Evolutionary conservation across 2,329 filamentous ascomycete species (phyloP), one percentile per base, ranked within the genome.

Genomic region (Drechslerella coelobrocha): DNA sequence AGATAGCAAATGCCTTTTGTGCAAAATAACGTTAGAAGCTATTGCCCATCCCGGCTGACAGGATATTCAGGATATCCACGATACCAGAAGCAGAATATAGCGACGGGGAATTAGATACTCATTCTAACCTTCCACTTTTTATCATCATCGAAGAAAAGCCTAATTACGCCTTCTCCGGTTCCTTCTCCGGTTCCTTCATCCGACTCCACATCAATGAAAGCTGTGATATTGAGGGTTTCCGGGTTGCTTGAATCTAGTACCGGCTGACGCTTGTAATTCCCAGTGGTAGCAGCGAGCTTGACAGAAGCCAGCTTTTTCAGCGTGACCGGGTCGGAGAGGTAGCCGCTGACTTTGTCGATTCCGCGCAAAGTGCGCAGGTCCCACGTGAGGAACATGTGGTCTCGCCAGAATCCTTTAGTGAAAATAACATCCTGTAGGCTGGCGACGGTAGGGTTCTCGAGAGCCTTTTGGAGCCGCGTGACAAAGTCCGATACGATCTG

Each of bases 1-100:
- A 89, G 0, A 90, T 74, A 0, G 85, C 87, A 72, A 85, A 88
- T 0, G 85, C 83, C 75, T 86, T 87, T 86, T 86, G 89, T 4
- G 78, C 62, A 1, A 77, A 78, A 0, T 77, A 78, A 54, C n/a
- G 10, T 45, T 23, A 24, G 19, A 4, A 6, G 21, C 48, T 5
- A 34, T 21, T 31, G 7, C 4, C 17, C 24, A 17, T 19, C 23
- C 23, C 23, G 23, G 7, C 2, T 6, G 4, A 5, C 23, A 23
- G 43, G 2, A 12, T 47, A 2, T 47, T 7, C 9, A 12, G 48
- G n/a, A 29, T 50, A 26, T 24, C 10, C 7, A 52, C 9, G 21
- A 52, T 31, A 31, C 7, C n/a, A n/a, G n/a, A n/a, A n/a, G n/a
- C n/a, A n/a, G n/a, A n/a, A n/a, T n/a, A n/a, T n/a, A n/a, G n/a